Conservation (phyloP, 2,329 filamentous ascomycete species). For the Rhytidhysteron rufulum region DNA sequence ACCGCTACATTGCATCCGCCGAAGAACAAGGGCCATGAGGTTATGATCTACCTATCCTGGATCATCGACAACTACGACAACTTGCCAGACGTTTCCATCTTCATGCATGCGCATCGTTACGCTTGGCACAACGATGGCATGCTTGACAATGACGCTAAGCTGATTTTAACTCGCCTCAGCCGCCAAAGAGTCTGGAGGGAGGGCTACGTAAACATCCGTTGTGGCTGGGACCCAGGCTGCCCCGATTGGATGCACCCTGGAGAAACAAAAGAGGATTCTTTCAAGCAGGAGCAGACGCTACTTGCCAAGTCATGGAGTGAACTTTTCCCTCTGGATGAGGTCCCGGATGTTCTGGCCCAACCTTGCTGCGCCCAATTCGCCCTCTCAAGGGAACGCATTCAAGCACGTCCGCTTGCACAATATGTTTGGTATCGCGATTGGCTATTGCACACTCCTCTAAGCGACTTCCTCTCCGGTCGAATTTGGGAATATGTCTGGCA, state of each 20-base stretch:
- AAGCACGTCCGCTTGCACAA: constrained; percentile 48
- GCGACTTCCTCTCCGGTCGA: constrained; percentile 55
- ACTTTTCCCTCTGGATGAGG: constrained; percentile 45
- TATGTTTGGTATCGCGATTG: constrained; percentile 59
- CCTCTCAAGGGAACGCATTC: constrained; percentile 55
- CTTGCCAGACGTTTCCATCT: constrained; percentile 56
- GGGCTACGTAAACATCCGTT: constrained; percentile 55
- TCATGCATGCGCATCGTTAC: constrained; percentile 58
- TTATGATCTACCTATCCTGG: constrained; percentile 59
- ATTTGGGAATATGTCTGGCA: constrained; percentile 65
- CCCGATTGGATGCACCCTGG: constrained; percentile 52
- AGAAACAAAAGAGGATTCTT: constrained; percentile 31
- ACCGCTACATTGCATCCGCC: constrained; percentile 47
- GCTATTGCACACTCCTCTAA: constrained; percentile 55
- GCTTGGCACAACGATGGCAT: constrained; percentile 58
- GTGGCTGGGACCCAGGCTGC: constrained; percentile 54
- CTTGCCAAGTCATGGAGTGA: constrained; percentile 45
- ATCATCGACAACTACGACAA: constrained; percentile 60
- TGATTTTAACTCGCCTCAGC: constrained; percentile 44
- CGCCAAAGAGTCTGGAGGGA: constrained; percentile 45
- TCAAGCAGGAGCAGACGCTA: constrained; percentile 43
- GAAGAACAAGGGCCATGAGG: constrained; percentile 60
- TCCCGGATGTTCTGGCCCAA: constrained; percentile 52
- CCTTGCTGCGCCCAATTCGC: constrained; percentile 65
- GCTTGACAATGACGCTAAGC: constrained; percentile 40